These are phyloP conservation scores for Lipomyces orientalis DNA, from an alignment of 805 yeast genomes.

Conservation along the genomic window DNA sequence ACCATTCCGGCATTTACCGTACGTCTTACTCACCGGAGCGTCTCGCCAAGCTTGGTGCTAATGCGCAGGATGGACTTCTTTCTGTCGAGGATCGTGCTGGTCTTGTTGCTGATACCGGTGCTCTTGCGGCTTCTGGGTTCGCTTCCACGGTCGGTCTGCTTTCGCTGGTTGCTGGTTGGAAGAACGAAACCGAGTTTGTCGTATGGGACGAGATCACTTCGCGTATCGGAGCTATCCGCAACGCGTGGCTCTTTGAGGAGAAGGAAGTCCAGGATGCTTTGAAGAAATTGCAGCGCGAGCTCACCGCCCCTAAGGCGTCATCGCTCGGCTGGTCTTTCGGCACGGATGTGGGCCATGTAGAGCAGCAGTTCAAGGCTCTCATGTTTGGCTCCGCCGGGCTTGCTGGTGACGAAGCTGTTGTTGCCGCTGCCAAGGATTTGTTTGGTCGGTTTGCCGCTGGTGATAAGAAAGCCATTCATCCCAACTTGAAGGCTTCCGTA, in stretches of 20 bases:
- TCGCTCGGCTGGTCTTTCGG: conserved; percentile 69
- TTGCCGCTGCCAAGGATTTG: conserved; percentile 46
- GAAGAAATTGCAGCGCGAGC: conserved; percentile 55
- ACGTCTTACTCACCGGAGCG: conserved; percentile 60
- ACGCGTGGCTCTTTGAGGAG: conserved; percentile 58
- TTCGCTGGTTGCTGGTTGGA: conserved; percentile 58
- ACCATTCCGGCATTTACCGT: conserved; percentile 66
- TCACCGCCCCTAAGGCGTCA: conserved; percentile 60
- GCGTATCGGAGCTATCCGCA: conserved; percentile 51
- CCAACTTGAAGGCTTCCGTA: conserved; percentile 71
- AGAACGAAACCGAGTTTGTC: conserved; percentile 55
- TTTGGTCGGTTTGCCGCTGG: conserved; percentile 65
- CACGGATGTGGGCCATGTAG: conserved; percentile 59
- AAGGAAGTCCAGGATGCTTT: conserved; percentile 50
- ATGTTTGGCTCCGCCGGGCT: conserved; percentile 51
- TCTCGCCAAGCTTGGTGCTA: conserved; percentile 58
- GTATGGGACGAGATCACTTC: conserved; percentile 60
- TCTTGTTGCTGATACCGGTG: conserved; percentile 64
- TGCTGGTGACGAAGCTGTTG: conserved; percentile 45
- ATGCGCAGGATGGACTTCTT: conserved; percentile 58
- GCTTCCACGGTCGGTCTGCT: conserved; percentile 56
- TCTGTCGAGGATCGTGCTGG: conserved; percentile 68
- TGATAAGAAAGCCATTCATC: conserved; percentile 70
- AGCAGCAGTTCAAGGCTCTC: conserved; percentile 70
- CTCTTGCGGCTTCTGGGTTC: conserved; percentile 60